Conservation (phyloP, 371 early-diverging fungal genomes). For the Amoeboradix gromovi region DNA sequence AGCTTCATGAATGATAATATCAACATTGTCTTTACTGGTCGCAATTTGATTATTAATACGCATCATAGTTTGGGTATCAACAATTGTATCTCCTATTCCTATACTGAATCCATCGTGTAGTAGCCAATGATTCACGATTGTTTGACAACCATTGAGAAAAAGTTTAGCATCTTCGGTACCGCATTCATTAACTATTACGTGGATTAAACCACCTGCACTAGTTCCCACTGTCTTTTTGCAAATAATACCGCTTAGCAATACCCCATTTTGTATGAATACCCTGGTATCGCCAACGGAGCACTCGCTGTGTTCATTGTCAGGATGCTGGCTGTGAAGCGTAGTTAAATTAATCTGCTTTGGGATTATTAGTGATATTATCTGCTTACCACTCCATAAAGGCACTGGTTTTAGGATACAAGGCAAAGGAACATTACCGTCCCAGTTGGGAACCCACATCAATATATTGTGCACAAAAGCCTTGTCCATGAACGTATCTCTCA, state of each 20-base stretch:
- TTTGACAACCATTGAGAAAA: slow-evolving; percentile 85
- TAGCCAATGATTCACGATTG: slow-evolving; percentile 87
- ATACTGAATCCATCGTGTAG: slow-evolving; percentile 75
- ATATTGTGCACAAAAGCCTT: slow-evolving; percentile 77
- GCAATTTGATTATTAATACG: slow-evolving; percentile 52
- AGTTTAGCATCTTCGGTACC: slow-evolving; percentile 61
- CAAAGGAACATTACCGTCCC: slow-evolving; percentile 74
- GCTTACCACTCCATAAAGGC: slow-evolving; percentile 95
- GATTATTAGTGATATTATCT: slow-evolving; percentile 72
- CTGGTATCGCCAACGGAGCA: slow-evolving; percentile 74
- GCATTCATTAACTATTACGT: slow-evolving; percentile 82
- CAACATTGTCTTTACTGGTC: slow-evolving; percentile 55
- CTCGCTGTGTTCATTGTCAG: slow-evolving; percentile 41
- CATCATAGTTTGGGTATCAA: slow-evolving; percentile 59
- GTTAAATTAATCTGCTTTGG: slow-evolving; percentile 35
- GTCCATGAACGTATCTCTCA: slow-evolving; percentile 71
- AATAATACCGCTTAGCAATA: slow-evolving; percentile 64
- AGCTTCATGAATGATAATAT: slow-evolving; percentile 52
- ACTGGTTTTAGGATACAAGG: slow-evolving; percentile 87
- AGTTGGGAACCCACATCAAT: slow-evolving; percentile 73
- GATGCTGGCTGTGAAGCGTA: slow-evolving; percentile 41
- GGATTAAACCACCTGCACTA: slow-evolving; percentile 71
- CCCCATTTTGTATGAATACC: slow-evolving; percentile 80
- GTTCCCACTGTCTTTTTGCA: slow-evolving; percentile 94
- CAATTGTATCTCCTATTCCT: slow-evolving; percentile 97